Evolutionary conservation across 495 filamentous ascomycete genomes (phyloP).

Genomic region (Penicillium daleae): DNA sequence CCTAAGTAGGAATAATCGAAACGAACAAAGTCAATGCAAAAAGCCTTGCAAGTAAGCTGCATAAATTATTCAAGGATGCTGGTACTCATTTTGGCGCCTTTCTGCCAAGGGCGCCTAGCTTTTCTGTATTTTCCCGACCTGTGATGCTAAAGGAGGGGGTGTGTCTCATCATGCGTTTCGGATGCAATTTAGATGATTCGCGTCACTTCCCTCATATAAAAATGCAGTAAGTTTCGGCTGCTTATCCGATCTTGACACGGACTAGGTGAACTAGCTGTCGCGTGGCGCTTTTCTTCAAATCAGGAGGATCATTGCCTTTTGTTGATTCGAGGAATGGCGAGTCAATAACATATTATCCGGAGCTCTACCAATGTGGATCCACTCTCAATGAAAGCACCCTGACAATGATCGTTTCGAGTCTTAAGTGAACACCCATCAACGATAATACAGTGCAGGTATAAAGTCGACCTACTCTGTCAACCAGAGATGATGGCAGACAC

Average conservation of each 20-base stretch:
- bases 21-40: no score
- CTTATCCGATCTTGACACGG: conserved; percentile 18
- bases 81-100: background rate
- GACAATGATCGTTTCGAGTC: background rate
- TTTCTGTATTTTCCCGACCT: background rate
- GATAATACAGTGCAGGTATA: background rate
- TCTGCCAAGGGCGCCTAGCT: background rate
- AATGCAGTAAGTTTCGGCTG: background rate
- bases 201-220: background rate
- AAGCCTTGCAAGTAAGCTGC: no score
- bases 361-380: background rate
- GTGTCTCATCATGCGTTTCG: conserved; percentile 5
- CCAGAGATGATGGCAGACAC: background rate
- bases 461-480: background rate
- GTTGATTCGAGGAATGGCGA: background rate
- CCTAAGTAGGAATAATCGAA: background rate
- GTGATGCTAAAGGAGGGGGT: background rate
- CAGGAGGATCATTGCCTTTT: background rate
- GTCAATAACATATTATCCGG: background rate
- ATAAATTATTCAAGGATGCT: background rate
- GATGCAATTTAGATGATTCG: background rate
- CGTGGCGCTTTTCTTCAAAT: conserved; percentile 22
- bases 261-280: background rate
- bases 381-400: background rate
- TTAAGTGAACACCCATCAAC: background rate